Conservation (phyloP, 2,329 filamentous ascomycete genomes). For the Monosporascus sp. region DNA sequence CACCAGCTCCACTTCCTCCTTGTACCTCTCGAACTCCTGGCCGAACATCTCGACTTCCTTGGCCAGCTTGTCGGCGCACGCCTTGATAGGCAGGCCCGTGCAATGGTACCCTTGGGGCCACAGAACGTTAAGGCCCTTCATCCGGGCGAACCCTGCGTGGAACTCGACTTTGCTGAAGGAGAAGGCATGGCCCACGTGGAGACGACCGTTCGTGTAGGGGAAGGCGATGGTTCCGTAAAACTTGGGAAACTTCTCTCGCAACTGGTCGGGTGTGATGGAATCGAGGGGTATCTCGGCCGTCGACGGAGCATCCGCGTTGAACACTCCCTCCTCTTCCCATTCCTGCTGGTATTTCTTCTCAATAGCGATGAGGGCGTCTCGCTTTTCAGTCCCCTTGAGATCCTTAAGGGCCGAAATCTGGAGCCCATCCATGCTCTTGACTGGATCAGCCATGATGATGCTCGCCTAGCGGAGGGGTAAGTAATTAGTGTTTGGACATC, state of each 20-base stretch:
- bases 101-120: conserved; percentile 95
- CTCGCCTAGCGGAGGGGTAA: background rate
- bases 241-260: conserved; percentile 80
- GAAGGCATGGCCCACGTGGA: conserved; percentile 91
- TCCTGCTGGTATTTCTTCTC: conserved; percentile 90
- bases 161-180: conserved; percentile 93
- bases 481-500: too few relatives aligned
- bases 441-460: conserved; percentile 11
- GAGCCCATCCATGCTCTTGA: conserved; percentile 10
- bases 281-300: conserved; percentile 70
- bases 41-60: conserved; percentile 89
- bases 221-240: conserved; percentile 67
- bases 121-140: conserved; percentile 82
- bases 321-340: conserved; percentile 74
- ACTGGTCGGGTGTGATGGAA: conserved; percentile 66
- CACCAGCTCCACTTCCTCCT: conserved; percentile 42
- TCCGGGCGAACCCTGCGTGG: conserved; percentile 75
- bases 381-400: conserved; percentile 66
- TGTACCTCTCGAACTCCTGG: conserved; percentile 37
- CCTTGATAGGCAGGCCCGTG: conserved; percentile 97
- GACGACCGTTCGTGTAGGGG: conserved; percentile 64
- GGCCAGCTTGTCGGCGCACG: conserved; percentile 89
- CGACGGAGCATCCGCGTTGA: conserved; percentile 81
- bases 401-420: conserved; percentile 16
- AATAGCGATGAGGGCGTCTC: conserved; percentile 72